Evolutionary conservation across 306 rosid genomes (phyloP), one percentile per base, ranked within the genome.

Genomic region (Quercus alba): DNA sequence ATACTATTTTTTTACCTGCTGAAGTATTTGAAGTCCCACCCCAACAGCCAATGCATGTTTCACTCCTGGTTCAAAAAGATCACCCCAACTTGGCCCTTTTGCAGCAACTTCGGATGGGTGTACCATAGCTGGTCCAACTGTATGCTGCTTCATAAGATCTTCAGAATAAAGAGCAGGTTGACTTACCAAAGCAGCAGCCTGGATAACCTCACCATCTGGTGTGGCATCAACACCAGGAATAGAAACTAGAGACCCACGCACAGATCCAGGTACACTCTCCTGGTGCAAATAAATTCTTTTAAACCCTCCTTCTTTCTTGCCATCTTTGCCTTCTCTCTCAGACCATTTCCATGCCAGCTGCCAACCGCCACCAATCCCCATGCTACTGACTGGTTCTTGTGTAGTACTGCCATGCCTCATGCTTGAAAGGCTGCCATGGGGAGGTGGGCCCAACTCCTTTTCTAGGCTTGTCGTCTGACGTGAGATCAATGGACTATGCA

Each of bases 291-390:
- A 94, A 74, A 94, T 89, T 86, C 98, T 89, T 91, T 94, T 88
- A 67, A 92, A 94, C 21, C 92, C 94, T 75, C 92, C 94, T 84
- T 92, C 94, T 78, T 86, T 92, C 54, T 84, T 88, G 77, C 98
- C 98, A 87, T 88, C 94, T 20, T 82, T 74, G 54, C 90, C 93
- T 77, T 89, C 97, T 75, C 80, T 88, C 85, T 91, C 98, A 10
- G 97, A 57, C 98, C 97, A 94, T 85, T 92, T 92, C 97, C 97
- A 94, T 19, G 98, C 97, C 74, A 94, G 86, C 83, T 94, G 98
- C 98, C 98, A 94, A 74, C 98, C 97, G 23, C 97, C 97, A 72
- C 98, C 98, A 82, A 94, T 94, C 76, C 90, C 97, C 41, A 91
- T 84, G 87, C 97, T 88, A 66, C 97, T 90, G 33, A 58, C 87